A percentile compares a stretch with the other conserved stretches of the same genome.
These are phyloP conservation scores for Sechiopsis laciniata DNA, from an alignment of 306 rosid species.

Conservation along the genomic window DNA sequence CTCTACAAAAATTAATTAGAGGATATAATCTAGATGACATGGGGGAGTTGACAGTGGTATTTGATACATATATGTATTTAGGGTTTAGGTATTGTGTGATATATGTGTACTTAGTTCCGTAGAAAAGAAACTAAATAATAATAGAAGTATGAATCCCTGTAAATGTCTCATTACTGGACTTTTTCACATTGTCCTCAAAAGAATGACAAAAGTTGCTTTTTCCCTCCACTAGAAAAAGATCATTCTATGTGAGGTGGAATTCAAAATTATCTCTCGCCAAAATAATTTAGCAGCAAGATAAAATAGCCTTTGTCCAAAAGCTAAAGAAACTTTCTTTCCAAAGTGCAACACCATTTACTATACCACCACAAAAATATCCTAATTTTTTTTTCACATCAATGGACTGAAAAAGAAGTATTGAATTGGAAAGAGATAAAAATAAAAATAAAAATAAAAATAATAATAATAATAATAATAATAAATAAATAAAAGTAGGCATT, in stretches of 20 bases:
- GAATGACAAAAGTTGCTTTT: constrained; percentile 11
- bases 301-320: constrained; percentile 5
- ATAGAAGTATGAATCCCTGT: neutral
- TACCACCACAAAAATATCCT: constrained; percentile 16
- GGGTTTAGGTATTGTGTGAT: neutral
- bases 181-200: neutral
- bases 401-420: neutral
- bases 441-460: neutral
- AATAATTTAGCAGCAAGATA: neutral
- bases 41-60: neutral
- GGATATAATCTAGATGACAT: neutral
- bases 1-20: too few relatives aligned
- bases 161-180: neutral
- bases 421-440: neutral
- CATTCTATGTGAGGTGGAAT: neutral
- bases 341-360: constrained; percentile 23
- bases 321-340: constrained; percentile 15
- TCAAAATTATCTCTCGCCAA: neutral
- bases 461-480: too few relatives aligned
- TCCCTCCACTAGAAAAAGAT: neutral
- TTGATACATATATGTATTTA: neutral
- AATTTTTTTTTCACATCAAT: neutral
- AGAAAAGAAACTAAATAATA: constrained; percentile 6
- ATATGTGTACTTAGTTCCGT: constrained; percentile 8
- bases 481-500: neutral